Percentiles rank a stretch among this genome's conserved stretches.
phyloP scores from a whole-genome alignment of 768 basidiomycete genomes.

The Pleurotus citrinopileatus region DNA sequence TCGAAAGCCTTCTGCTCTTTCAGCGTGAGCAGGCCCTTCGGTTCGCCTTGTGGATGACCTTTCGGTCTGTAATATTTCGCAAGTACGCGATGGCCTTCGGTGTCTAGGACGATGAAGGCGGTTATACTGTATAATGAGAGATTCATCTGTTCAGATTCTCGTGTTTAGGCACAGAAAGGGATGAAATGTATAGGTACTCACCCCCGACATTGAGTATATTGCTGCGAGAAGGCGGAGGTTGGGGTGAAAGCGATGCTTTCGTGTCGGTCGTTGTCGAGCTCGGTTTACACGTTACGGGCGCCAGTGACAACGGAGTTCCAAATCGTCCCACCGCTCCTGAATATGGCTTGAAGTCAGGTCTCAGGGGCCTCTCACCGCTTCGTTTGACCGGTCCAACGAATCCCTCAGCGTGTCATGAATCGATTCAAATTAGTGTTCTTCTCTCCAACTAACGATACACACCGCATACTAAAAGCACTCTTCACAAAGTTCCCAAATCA shows the following conservation, averaged over 20 bases:
- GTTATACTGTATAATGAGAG: conserved; percentile 85
- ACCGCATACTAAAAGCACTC: conserved; percentile 37
- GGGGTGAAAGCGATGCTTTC: neutral
- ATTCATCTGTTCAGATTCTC: conserved; percentile 46
- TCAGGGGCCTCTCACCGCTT: too few relatives aligned
- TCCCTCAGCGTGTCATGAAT: too few relatives aligned
- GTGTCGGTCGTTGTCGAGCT: neutral
- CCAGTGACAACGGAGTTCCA: neutral
- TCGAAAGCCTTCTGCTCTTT: conserved; percentile 97
- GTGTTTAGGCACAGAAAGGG: neutral
- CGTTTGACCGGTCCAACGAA: too few relatives aligned
- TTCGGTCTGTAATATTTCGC: conserved; percentile 94
- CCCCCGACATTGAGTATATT: neutral
- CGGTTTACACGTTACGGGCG: neutral
- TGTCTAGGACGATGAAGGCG: conserved; percentile 89
- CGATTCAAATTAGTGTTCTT: conserved; percentile 58
- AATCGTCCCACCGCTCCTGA: too few relatives aligned
- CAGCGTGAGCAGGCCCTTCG: conserved; percentile 60
- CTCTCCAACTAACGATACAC: conserved; percentile 39
- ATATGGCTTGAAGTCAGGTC: too few relatives aligned
- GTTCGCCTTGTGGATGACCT: conserved; percentile 57
- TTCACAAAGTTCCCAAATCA: conserved; percentile 42
- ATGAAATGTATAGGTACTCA: neutral
- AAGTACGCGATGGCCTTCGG: conserved; percentile 92
- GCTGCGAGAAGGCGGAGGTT: neutral